Base-by-base conservation (phyloP, 768 basidiomycete species). In the Hericium rajendrae region DNA sequence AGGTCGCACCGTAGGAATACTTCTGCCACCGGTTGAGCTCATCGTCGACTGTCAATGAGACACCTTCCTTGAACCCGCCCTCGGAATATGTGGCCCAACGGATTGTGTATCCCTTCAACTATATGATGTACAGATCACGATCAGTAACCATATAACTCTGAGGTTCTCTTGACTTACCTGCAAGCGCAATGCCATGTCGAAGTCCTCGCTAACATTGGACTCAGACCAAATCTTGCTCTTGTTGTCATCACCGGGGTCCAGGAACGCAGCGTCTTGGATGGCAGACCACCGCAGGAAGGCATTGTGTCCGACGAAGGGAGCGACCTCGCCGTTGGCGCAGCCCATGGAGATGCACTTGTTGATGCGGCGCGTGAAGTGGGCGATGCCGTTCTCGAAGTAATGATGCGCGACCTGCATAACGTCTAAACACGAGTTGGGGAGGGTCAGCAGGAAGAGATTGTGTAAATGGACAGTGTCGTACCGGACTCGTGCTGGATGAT, bases 11-110 rank as follows among this genome's bases (percentile, higher is more conserved):
- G 70, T 88, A 89, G 0, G 86, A 75, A 59, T 90, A 91, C 67
- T 94, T 95, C 60, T 94, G 90, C 93, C 93, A 95, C 2, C 93
- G 71, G 64, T 94, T 94, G 9, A 95, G 73, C 68, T 95, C 93
- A 65, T 95, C 93, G 53, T 93, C 91, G 55, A 84, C 84, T 0
- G 93, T 94, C 15, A 95, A 74, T 0, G 87, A 89, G 18, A 95
- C 92, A 60, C 93, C 93, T 66, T 95, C 93, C 72, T 92, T 88
- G 76, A 94, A 94, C 2, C 82, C 87, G 51, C 90, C 84, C 20
- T 87, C 78, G 1, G 83, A 86, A 69, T 94, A 94, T 0, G 88
- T 89, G 28, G 91, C 86, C 91, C 88, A 86, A 48, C 87, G 84
- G 61, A 91, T 88, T 61, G 80, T 82, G 66, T 88, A 90, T 0